Evolutionary conservation across 306 rosid species (phyloP).

Genomic region (Citrullus mucosospermus): DNA sequence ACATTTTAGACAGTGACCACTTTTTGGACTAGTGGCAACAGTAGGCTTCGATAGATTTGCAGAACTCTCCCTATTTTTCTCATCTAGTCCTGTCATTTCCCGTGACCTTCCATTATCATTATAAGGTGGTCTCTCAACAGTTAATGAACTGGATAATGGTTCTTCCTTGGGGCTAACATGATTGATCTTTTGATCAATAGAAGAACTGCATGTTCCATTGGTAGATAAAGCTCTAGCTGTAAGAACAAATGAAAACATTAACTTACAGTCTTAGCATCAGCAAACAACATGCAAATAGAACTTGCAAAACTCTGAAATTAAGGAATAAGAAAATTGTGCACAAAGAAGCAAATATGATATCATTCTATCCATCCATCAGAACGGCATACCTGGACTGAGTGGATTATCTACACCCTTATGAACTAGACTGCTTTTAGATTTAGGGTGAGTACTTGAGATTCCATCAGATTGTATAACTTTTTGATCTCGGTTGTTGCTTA

Average conservation of each 20-base stretch:
- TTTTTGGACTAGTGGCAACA: constrained; percentile 28
- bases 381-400: constrained; percentile 40
- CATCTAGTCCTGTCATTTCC: constrained; percentile 33
- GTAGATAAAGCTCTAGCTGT: constrained; percentile 25
- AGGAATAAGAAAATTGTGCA: background rate
- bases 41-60: constrained; percentile 21
- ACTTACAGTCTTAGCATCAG: background rate
- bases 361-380: constrained; percentile 4
- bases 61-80: constrained; percentile 38
- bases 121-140: constrained; percentile 23
- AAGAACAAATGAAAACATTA: constrained; percentile 8
- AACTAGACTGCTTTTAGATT: constrained; percentile 34
- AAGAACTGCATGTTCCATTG: constrained; percentile 17
- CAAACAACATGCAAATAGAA: constrained; percentile 9
- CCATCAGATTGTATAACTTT: constrained; percentile 49
- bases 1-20: constrained; percentile 42
- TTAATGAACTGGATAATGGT: constrained; percentile 22
- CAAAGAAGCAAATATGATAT: constrained; percentile 8
- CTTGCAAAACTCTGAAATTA: background rate
- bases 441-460: constrained; percentile 27
- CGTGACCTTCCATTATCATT: constrained; percentile 25
- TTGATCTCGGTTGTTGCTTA: constrained; percentile 33
- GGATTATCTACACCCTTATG: constrained; percentile 37
- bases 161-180: constrained; percentile 22
- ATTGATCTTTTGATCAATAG: constrained; percentile 20